A percentile compares a stretch with the other conserved stretches of the same genome.
These are phyloP conservation scores for Eucalyptus regnans DNA, from an alignment of 345 rosid genomes.

Conservation along the genomic window DNA sequence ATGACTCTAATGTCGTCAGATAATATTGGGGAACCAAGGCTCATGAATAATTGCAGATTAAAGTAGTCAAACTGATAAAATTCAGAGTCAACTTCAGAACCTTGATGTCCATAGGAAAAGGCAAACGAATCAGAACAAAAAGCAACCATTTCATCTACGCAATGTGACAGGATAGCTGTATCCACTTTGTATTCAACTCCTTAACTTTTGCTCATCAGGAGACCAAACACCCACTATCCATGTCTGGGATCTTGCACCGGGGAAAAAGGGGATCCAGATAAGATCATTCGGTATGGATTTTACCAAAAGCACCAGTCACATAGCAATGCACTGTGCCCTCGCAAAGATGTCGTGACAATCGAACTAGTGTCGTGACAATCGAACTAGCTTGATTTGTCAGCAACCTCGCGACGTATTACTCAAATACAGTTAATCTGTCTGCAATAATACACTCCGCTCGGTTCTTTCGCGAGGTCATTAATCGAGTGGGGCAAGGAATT, in stretches of 20 bases:
- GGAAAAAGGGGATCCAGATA: background rate
- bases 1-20: background rate
- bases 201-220: slow-evolving; percentile 36
- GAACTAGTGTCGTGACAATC: slow-evolving; percentile 13
- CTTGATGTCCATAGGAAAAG: slow-evolving; percentile 52
- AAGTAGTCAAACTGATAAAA: background rate
- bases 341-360: background rate
- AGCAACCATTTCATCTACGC: slow-evolving; percentile 26
- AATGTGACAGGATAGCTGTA: slow-evolving; percentile 41
- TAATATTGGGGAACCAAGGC: background rate
- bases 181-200: slow-evolving; percentile 59
- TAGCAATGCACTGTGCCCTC: background rate
- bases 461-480: slow-evolving; percentile 24
- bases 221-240: slow-evolving; percentile 54
- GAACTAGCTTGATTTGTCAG: slow-evolving; percentile 37
- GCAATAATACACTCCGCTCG: slow-evolving; percentile 33
- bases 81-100: slow-evolving; percentile 27
- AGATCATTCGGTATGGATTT: slow-evolving; percentile 2
- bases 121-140: slow-evolving; percentile 85
- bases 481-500: slow-evolving; percentile 32
- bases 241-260: slow-evolving; percentile 44
- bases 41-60: background rate
- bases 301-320: slow-evolving; percentile 11
- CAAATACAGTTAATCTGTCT: slow-evolving; percentile 22
- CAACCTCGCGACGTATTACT: slow-evolving; percentile 26